Evolutionary conservation across 371 early-diverging fungal species (phyloP).

Genomic region (Mortierella sp.): DNA sequence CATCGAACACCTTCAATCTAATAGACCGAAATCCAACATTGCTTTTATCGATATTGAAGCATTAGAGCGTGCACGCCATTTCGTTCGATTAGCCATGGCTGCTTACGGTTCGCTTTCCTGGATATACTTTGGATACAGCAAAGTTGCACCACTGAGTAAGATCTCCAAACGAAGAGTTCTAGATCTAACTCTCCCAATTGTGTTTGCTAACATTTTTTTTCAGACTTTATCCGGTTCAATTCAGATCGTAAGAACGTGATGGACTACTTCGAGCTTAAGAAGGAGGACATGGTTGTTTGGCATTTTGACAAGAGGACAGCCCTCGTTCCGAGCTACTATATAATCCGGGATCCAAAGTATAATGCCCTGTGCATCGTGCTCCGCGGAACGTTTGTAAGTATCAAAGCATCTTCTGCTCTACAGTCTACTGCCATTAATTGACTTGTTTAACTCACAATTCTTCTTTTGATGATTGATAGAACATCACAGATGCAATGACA

Average conservation of each 20-base stretch:
- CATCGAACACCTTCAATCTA: background rate
- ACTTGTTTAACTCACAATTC: background rate
- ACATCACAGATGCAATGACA: constrained; percentile 84
- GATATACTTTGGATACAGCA: constrained; percentile 54
- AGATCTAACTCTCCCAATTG: too few species aligned
- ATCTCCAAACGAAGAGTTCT: too few species aligned
- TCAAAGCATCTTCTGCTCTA: background rate
- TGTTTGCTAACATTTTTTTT: too few species aligned
- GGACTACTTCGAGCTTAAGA: constrained; percentile 75
- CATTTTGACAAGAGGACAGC: constrained; percentile 78
- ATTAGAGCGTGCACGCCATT: constrained; percentile 66
- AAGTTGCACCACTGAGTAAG: constrained; percentile 44
- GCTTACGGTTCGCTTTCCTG: constrained; percentile 60
- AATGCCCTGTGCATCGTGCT: constrained; percentile 83
- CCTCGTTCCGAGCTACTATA: constrained; percentile 84
- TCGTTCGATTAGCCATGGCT: constrained; percentile 71
- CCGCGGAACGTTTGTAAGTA: constrained; percentile 84
- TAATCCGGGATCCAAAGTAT: constrained; percentile 76
- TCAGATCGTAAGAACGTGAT: constrained; percentile 79
- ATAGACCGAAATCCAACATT: constrained; percentile 38
- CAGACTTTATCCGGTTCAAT: constrained; percentile 76
- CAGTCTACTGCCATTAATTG: too few species aligned
- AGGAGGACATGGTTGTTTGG: constrained; percentile 81
- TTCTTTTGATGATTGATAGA: constrained; percentile 69
- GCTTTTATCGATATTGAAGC: constrained; percentile 42